Percentiles rank a stretch among this genome's conserved stretches.
Conservation (phyloP, 768 basidiomycete species). For the Dacryopinax primogenitus region DNA sequence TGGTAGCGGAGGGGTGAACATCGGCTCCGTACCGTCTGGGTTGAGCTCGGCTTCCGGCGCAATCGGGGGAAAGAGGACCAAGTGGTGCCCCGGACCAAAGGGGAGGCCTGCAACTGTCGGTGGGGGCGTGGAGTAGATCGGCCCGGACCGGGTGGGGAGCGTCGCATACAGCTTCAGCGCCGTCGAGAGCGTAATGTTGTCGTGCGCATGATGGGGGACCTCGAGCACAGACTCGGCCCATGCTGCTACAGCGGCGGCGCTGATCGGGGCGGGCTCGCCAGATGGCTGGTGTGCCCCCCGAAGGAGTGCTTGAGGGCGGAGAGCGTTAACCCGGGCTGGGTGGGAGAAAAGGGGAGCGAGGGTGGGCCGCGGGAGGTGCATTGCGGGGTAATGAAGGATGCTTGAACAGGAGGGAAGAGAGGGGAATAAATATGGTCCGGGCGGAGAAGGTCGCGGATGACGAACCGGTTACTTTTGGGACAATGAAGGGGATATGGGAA, state of each 20-base stretch:
- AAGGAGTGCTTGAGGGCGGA: constrained; percentile 10
- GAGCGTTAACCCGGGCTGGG: constrained; percentile 18
- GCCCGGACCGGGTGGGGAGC: constrained; percentile 11
- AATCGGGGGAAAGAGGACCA: constrained; percentile 61
- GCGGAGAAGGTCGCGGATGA: neutral
- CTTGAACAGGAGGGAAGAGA: neutral
- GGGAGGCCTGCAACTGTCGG: constrained; percentile 12
- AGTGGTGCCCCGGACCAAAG: constrained; percentile 52
- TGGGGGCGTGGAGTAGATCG: neutral
- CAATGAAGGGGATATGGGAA: too few relatives aligned
- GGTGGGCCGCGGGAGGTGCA: neutral
- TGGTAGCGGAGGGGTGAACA: constrained; percentile 58
- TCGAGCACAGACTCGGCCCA: constrained; percentile 8
- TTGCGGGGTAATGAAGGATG: neutral
- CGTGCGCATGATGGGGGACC: neutral
- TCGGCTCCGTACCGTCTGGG: constrained; percentile 58
- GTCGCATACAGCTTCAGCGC: constrained; percentile 9
- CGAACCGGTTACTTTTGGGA: too few relatives aligned
- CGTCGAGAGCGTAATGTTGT: neutral
- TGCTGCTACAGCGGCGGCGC: neutral
- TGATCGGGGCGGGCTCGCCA: neutral
- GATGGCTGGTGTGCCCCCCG: constrained; percentile 13
- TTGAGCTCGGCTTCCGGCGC: constrained; percentile 45
- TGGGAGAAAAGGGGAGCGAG: constrained; percentile 30
- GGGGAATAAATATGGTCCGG: neutral